Conservation (phyloP, 2,329 filamentous ascomycete species). For the Trichoderma lentiforme region DNA sequence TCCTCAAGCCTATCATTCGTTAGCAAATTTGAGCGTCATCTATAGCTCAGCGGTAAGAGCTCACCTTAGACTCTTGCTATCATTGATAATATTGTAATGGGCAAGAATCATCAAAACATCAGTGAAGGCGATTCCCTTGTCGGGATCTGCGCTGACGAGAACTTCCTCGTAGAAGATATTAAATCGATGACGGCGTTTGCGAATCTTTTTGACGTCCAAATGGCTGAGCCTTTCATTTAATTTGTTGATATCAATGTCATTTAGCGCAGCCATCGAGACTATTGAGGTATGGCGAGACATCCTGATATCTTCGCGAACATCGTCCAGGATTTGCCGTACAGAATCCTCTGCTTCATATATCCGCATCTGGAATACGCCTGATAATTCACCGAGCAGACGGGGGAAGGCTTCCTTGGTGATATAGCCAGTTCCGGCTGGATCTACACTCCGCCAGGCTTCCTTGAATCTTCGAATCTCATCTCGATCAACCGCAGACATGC, state of each 20-base stretch:
- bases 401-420: conserved; percentile 90
- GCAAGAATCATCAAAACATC: conserved; percentile 91
- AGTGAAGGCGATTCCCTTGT: conserved; percentile 87
- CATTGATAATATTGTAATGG: conserved; percentile 97
- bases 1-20: conserved; percentile 69
- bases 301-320: conserved; percentile 62
- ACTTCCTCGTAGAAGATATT: conserved; percentile 98
- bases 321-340: conserved; percentile 79
- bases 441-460: conserved; percentile 94
- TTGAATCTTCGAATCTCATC: conserved; percentile 97
- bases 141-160: conserved; percentile 85
- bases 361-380: conserved; percentile 94
- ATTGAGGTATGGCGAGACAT: conserved; percentile 54
- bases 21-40: background rate
- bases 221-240: conserved; percentile 69
- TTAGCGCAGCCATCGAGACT: conserved; percentile 45
- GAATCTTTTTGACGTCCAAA: conserved; percentile 74
- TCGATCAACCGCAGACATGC: conserved; percentile 83
- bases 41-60: conserved; percentile 20
- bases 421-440: conserved; percentile 85
- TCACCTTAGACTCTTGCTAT: conserved; percentile 88
- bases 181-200: conserved; percentile 71
- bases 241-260: conserved; percentile 68
- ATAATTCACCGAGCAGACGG: conserved; percentile 82
- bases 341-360: conserved; percentile 92